Evolutionary conservation across 805 yeast species (phyloP).

Genomic region (Starmerella potacharoeniae): DNA sequence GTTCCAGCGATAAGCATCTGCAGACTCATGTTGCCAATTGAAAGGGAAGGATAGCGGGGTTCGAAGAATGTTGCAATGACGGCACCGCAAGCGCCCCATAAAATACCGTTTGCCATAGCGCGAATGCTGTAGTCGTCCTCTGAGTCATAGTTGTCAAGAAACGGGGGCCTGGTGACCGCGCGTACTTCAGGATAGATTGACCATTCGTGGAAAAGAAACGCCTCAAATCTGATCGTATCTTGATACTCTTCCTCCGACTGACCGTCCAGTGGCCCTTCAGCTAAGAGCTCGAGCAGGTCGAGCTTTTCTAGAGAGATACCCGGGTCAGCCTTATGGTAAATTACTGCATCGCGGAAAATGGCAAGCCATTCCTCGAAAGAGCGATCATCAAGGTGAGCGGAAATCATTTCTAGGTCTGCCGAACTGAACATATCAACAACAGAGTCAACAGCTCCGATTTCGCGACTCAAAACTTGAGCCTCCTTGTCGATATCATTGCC

Average conservation of each 20-base stretch:
- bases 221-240: constrained; percentile 30
- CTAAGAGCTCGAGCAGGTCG: constrained; percentile 27
- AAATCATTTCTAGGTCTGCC: constrained; percentile 11
- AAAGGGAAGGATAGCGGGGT: constrained; percentile 44
- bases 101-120: constrained; percentile 38
- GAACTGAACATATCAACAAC: constrained; percentile 34
- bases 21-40: constrained; percentile 40
- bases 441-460: constrained; percentile 36
- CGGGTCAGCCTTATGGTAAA: constrained; percentile 37
- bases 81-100: constrained; percentile 45
- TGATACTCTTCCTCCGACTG: constrained; percentile 19
- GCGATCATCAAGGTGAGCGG: constrained; percentile 20
- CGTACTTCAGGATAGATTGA: constrained; percentile 54
- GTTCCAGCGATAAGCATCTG: constrained; percentile 51
- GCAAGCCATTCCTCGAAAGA: constrained; percentile 32
- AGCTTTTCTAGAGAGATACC: constrained; percentile 35
- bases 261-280: constrained; percentile 3
- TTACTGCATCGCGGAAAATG: constrained; percentile 33
- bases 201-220: constrained; percentile 33
- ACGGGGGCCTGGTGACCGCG: constrained; percentile 42
- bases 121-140: constrained; percentile 37
- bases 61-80: constrained; percentile 26
- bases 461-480: constrained; percentile 17
- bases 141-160: constrained; percentile 33
- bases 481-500: constrained; percentile 27